Percentiles rank a stretch among this genome's conserved stretches.
These are phyloP conservation scores for Herpetomonas samuelpessoai DNA, from an alignment of 208 protist genomes.

Conservation along the genomic window DNA sequence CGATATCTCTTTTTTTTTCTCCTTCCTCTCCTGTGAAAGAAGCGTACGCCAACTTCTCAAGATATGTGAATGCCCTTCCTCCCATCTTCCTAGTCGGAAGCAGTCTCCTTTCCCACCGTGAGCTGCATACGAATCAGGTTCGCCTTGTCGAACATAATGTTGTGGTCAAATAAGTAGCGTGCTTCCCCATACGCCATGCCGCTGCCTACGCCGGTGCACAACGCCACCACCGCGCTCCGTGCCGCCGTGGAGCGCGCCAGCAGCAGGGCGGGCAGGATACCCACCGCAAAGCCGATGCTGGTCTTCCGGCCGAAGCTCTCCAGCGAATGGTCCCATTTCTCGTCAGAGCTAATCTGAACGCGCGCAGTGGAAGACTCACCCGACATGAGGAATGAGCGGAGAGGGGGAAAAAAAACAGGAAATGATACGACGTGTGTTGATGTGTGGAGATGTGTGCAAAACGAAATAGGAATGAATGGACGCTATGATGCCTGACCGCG, in stretches of 20 bases:
- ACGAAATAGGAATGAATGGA: too few species aligned
- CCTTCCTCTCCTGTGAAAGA: too few species aligned
- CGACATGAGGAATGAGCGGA: neutral
- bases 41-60: too few species aligned
- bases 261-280: constrained; percentile 70
- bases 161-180: constrained; percentile 86
- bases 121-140: constrained; percentile 58
- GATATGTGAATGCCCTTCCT: too few species aligned
- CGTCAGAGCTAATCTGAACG: constrained; percentile 43
- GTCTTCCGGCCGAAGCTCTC: constrained; percentile 88
- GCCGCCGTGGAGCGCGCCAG: constrained; percentile 65
- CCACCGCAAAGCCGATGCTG: constrained; percentile 64
- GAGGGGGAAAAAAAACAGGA: neutral
- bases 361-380: constrained; percentile 1
- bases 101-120: constrained; percentile 4
- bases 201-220: constrained; percentile 72
- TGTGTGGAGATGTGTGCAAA: too few species aligned
- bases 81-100: too few species aligned
- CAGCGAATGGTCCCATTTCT: constrained; percentile 91
- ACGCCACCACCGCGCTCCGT: constrained; percentile 48
- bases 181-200: constrained; percentile 88
- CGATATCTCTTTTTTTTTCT: too few species aligned
- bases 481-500: too few species aligned
- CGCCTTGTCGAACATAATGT: constrained; percentile 85
- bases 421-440: too few species aligned